These are phyloP conservation scores for Elongisporangium prolatum DNA, from an alignment of 352 stramenopile genomes.

Conservation along the genomic window DNA sequence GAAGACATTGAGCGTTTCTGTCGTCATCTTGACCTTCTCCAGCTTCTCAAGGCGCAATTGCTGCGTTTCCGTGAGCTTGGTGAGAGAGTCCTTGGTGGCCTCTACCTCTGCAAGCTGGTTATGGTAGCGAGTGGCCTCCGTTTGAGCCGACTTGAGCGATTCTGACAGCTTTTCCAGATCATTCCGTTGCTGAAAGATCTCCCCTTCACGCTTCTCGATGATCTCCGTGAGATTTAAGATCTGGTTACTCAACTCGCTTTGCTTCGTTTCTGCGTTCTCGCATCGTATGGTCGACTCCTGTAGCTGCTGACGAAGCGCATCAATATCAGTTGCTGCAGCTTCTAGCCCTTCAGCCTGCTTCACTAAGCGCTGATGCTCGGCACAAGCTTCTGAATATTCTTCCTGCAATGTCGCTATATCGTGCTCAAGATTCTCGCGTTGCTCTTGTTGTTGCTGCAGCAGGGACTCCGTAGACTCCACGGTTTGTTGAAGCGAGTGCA, in stretches of 20 bases:
- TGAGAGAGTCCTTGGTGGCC: slow-evolving; percentile 33
- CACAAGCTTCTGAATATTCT: slow-evolving; percentile 26
- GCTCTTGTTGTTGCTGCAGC: slow-evolving; percentile 5
- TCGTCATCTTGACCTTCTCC: slow-evolving; percentile 84
- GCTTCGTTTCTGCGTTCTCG: slow-evolving; percentile 16
- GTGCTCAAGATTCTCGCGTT: slow-evolving; percentile 17
- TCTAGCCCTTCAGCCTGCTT: slow-evolving; percentile 26
- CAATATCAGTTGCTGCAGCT: slow-evolving; percentile 17
- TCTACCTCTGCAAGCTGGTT: slow-evolving; percentile 38
- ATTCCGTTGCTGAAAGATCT: slow-evolving; percentile 35
- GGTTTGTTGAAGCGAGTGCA: background rate
- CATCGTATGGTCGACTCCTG: slow-evolving; percentile 21
- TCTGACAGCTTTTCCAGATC: slow-evolving; percentile 47
- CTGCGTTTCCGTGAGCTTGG: slow-evolving; percentile 45
- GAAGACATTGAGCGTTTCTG: slow-evolving; percentile 61
- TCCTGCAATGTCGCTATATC: slow-evolving; percentile 24
- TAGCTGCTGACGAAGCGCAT: slow-evolving; percentile 26
- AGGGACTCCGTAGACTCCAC: background rate
- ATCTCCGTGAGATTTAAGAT: slow-evolving; percentile 27
- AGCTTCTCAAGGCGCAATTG: slow-evolving; percentile 68
- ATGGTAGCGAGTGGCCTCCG: slow-evolving; percentile 49
- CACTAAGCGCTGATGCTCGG: slow-evolving; percentile 16
- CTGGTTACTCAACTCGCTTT: slow-evolving; percentile 12
- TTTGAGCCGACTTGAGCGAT: slow-evolving; percentile 48
- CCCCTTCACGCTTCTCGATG: slow-evolving; percentile 51